Base-by-base conservation (phyloP, 495 filamentous ascomycete genomes). In the Daldinia bambusicola region DNA sequence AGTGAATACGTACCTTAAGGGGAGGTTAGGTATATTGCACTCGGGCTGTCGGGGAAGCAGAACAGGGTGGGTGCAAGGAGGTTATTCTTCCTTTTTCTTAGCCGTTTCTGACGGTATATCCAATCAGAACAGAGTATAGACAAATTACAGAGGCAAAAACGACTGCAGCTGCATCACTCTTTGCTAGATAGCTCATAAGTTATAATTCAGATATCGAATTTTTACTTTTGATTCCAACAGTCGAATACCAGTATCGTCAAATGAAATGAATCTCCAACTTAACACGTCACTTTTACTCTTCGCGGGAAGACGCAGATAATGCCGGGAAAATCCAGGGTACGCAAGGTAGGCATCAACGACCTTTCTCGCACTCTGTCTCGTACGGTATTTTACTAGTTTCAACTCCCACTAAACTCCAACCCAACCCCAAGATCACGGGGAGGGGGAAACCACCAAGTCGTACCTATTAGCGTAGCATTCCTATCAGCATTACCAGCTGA, bases 191-290 rank as follows among this genome's bases (percentile, higher is more conserved):
- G 50, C 50, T 53, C 22, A 53, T 53, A 53, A 53, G 50, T 69
- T 59, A 63, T 59, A 64, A 43, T 61, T 70, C 43, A 65, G 45
- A 64, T 70, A 64, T 70, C 67, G 16, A 48, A 12, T 64, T 70
- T 63, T 69, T 36, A 30, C 59, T 60, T 50, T 36, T 51, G 8
- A 59, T 60, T 30, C 22, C 6, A 36, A 60, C 26, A 22, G 43
- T 64, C 45, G 50, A 38, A 60, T 40, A 53, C 31, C 50, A 13
- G 3, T 36, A 9, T 10, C 52, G 30, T 59, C 57, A 13, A 51
- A 63, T 69, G 22, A 57, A 52, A 69, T 63, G 18, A 50, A 63
- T 40, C 45, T 63, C 26, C 22, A 56, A 63, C n/a, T 14, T 20
- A 57, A 51, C 59, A 40, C 32, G 40, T 52, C 58, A 50, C 32